Conservation (phyloP, 2,329 filamentous ascomycete species). For the Botryotinia globosa region DNA sequence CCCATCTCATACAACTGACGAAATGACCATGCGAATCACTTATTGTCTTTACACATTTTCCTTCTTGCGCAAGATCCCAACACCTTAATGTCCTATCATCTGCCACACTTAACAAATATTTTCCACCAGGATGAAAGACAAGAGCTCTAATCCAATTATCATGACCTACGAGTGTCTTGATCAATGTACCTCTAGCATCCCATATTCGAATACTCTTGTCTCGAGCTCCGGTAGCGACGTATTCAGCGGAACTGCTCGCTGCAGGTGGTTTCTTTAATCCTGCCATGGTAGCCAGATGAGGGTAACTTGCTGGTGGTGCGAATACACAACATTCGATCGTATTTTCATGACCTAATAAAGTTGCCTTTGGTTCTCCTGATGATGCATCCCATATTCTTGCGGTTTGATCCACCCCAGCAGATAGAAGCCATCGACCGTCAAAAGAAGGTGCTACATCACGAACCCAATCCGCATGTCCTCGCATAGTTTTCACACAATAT, state of each 20-base stretch:
- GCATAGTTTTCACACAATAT: conserved; percentile 87
- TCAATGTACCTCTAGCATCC: conserved; percentile 78
- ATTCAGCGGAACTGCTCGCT: conserved; percentile 73
- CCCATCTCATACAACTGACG: conserved; percentile 84
- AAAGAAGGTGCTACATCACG: conserved; percentile 78
- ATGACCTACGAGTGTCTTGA: conserved; percentile 82
- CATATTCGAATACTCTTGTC: conserved; percentile 91
- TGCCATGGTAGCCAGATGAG: conserved; percentile 72
- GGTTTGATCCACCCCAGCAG: conserved; percentile 78
- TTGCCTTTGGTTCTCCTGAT: conserved; percentile 69
- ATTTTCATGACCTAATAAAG: conserved; percentile 83
- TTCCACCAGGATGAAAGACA: conserved; percentile 87
- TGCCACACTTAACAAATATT: conserved; percentile 79
- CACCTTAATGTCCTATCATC: conserved; percentile 92
- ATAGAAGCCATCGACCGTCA: conserved; percentile 80
- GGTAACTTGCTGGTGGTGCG: conserved; percentile 75
- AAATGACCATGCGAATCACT: conserved; percentile 79
- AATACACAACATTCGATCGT: conserved; percentile 82
- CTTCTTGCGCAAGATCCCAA: conserved; percentile 90
- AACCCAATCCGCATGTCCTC: conserved; percentile 88
- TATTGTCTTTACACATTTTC: conserved; percentile 81
- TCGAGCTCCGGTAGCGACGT: conserved; percentile 81
- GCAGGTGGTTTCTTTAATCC: conserved; percentile 81
- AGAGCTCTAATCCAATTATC: conserved; percentile 91
- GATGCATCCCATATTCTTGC: conserved; percentile 82